Conservation (phyloP, 2,329 filamentous ascomycete species). For the Leptographium wingfieldii region DNA sequence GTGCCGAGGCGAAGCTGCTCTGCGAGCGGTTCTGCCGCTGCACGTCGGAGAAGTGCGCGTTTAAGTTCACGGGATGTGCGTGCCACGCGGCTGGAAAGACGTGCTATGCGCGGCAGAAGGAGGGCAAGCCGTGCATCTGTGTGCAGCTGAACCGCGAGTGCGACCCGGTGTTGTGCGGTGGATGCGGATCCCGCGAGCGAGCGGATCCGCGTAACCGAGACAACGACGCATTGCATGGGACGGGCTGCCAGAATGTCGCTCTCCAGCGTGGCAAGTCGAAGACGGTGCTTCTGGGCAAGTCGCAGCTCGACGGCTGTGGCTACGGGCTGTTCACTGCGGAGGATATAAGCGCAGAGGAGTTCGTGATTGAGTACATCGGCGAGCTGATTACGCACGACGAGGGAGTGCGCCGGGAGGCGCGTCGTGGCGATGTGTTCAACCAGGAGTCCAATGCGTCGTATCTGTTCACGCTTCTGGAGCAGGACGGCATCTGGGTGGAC, state of each 20-base stretch:
- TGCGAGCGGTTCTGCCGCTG: constrained; percentile 65
- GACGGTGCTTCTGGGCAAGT: constrained; percentile 55
- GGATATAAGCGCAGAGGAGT: constrained; percentile 54
- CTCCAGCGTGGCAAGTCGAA: constrained; percentile 58
- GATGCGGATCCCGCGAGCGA: constrained; percentile 56
- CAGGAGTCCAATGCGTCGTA: constrained; percentile 53
- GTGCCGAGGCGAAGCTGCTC: constrained; percentile 45
- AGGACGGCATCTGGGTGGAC: constrained; percentile 57
- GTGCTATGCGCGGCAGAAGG: constrained; percentile 43
- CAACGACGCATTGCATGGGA: constrained; percentile 40
- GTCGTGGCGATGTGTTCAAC: constrained; percentile 48
- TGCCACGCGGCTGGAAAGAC: constrained; percentile 48
- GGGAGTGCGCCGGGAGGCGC: constrained; percentile 52
- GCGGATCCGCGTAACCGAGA: constrained; percentile 57
- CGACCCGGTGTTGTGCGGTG: constrained; percentile 60
- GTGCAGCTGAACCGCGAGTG: constrained; percentile 64
- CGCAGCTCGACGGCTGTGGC: constrained; percentile 53
- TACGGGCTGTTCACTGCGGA: constrained; percentile 66
- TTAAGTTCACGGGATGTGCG: constrained; percentile 53
- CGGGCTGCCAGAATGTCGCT: constrained; percentile 58
- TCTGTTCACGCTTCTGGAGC: constrained; percentile 45
- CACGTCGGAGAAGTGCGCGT: constrained; percentile 42
- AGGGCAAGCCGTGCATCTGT: constrained; percentile 53
- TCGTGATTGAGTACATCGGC: constrained; percentile 69
- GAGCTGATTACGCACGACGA: constrained; percentile 62